Conservation (phyloP, 1,284 basidiomycete genomes). For the Heimioporus punctisporus region DNA sequence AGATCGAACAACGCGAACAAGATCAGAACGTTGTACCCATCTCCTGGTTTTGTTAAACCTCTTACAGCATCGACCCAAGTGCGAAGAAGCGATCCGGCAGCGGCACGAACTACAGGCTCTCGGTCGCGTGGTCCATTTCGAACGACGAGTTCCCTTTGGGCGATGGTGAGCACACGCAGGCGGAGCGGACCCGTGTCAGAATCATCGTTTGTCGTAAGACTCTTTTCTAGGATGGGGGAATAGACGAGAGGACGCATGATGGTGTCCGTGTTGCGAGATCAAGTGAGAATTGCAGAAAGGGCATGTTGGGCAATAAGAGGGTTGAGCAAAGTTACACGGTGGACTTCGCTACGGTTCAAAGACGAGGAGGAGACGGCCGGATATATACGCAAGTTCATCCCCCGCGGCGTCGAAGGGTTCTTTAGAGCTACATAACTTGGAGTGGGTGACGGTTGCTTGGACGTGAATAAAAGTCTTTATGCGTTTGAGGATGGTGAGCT, state of each 20-base stretch:
- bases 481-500: slow-evolving; percentile 73
- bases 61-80: too few species aligned
- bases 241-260: slow-evolving; percentile 86
- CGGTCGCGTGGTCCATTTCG: too few species aligned
- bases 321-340: slow-evolving; percentile 85
- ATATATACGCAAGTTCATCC: slow-evolving; percentile 59
- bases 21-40: too few species aligned
- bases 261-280: slow-evolving; percentile 88
- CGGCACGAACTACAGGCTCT: too few species aligned
- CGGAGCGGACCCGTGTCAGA: slow-evolving; percentile 52
- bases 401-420: slow-evolving; percentile 70
- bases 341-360: slow-evolving; percentile 72
- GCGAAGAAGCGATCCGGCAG: too few species aligned
- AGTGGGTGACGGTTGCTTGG: too few species aligned
- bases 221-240: slow-evolving; percentile 54
- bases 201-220: slow-evolving; percentile 17
- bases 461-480: slow-evolving; percentile 28
- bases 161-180: too few species aligned
- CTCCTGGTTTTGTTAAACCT: too few species aligned
- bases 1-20: too few species aligned
- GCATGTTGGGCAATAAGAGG: slow-evolving; percentile 66
- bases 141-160: too few species aligned
- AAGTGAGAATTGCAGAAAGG: slow-evolving; percentile 69
- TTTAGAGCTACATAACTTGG: slow-evolving; percentile 67
- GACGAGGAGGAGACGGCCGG: background rate